Percentiles rank a stretch among this genome's conserved stretches.
phyloP scores from a whole-genome alignment of 2,329 filamentous ascomycete genomes.

The Pseudogymnoascus destructans region DNA sequence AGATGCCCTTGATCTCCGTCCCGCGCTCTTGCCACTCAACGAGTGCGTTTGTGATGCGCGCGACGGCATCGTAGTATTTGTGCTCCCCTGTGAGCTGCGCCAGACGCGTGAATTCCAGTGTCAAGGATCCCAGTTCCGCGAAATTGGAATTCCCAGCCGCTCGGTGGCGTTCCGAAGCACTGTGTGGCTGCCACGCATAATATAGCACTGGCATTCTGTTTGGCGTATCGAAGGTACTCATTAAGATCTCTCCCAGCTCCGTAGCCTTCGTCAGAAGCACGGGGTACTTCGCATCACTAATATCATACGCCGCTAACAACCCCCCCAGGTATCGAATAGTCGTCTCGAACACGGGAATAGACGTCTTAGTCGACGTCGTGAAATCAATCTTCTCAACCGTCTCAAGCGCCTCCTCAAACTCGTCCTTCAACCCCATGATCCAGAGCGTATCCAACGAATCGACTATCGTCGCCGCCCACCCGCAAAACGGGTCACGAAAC shows the following conservation, averaged over 20 bases:
- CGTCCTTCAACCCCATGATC: slow-evolving; percentile 69
- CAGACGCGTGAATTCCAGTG: slow-evolving; percentile 79
- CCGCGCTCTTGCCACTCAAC: slow-evolving; percentile 57
- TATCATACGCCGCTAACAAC: slow-evolving; percentile 27
- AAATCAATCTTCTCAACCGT: slow-evolving; percentile 68
- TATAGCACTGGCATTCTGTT: slow-evolving; percentile 34
- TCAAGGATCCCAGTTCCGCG: slow-evolving; percentile 50
- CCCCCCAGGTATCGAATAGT: slow-evolving; percentile 30
- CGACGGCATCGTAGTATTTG: slow-evolving; percentile 83
- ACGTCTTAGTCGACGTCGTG: slow-evolving; percentile 39
- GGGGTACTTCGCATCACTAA: slow-evolving; percentile 21
- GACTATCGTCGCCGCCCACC: slow-evolving; percentile 79
- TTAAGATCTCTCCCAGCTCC: slow-evolving; percentile 26
- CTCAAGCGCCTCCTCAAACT: slow-evolving; percentile 65
- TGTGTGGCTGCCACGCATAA: slow-evolving; percentile 44
- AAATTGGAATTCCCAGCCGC: slow-evolving; percentile 43
- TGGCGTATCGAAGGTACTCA: slow-evolving; percentile 37
- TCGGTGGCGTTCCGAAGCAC: slow-evolving; percentile 47
- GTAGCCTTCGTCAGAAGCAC: slow-evolving; percentile 24
- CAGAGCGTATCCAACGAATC: slow-evolving; percentile 74
- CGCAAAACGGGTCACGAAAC: slow-evolving; percentile 71
- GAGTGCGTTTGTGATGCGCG: slow-evolving; percentile 70
- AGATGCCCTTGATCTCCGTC: slow-evolving; percentile 58
- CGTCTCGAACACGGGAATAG: slow-evolving; percentile 29
- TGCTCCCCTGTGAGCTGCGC: slow-evolving; percentile 70